These are phyloP conservation scores for Arthrobotrys entomopaga DNA, from an alignment of 2,329 filamentous ascomycete genomes.

Conservation along the genomic window DNA sequence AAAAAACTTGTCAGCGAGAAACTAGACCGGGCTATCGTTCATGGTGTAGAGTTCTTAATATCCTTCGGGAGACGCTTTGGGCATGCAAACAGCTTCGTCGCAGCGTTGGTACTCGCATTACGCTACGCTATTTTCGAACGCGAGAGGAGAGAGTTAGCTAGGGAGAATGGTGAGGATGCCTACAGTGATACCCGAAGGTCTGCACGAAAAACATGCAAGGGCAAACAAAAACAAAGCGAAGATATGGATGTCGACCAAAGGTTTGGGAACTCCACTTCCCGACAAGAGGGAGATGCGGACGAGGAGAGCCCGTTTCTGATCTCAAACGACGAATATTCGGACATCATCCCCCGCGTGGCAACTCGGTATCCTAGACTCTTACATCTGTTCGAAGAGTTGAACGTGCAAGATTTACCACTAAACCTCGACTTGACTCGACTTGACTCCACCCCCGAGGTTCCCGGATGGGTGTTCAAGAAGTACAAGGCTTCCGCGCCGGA, in stretches of 20 bases:
- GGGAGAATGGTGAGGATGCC: neutral
- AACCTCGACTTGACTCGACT: conserved; percentile 10
- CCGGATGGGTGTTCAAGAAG: conserved; percentile 11
- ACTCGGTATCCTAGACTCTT: conserved; percentile 16
- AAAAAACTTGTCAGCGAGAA: neutral
- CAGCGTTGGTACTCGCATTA: conserved; percentile 21
- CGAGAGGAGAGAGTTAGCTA: neutral
- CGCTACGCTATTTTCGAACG: conserved; percentile 30
- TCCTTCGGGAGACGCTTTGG: conserved; percentile 13
- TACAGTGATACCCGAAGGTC: neutral
- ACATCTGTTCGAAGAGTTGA: conserved; percentile 7
- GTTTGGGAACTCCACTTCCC: neutral
- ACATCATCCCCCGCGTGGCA: conserved; percentile 13
- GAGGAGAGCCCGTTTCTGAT: neutral
- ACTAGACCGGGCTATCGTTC: conserved; percentile 12
- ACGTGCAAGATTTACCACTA: conserved; percentile 4
- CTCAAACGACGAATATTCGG: conserved; percentile 23
- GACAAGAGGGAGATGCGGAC: neutral
- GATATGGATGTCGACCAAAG: neutral
- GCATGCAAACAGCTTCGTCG: conserved; percentile 18
- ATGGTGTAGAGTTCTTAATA: conserved; percentile 11
- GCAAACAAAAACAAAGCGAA: neutral
- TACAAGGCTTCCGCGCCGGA: conserved; percentile 18
- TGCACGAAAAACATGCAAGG: neutral
- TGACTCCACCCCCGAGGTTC: neutral